Percentiles rank a stretch among this genome's conserved stretches.
These are phyloP conservation scores for Rhododendron molle DNA, from an alignment of 148 eudicot genomes.

Conservation along the genomic window DNA sequence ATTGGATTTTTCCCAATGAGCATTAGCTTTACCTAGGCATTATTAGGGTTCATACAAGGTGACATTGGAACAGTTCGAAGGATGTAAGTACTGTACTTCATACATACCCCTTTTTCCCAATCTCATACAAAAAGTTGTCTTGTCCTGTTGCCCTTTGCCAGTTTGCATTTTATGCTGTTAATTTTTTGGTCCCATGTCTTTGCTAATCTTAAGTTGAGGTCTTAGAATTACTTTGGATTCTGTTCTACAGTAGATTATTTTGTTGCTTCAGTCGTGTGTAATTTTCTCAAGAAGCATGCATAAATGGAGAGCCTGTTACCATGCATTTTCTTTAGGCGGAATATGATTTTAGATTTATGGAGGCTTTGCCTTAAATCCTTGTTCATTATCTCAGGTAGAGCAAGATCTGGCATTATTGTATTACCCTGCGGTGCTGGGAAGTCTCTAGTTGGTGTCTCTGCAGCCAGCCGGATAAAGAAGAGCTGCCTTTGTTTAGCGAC, in stretches of 20 bases:
- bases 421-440: slow-evolving; percentile 99
- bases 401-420: slow-evolving; percentile 96
- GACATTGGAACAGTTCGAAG: neutral
- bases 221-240: neutral
- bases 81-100: neutral
- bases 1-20: neutral
- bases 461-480: slow-evolving; percentile 86
- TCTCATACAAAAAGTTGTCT: neutral
- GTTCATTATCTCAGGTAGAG: slow-evolving; percentile 62
- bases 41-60: neutral
- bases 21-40: neutral
- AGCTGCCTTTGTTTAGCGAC: slow-evolving; percentile 98
- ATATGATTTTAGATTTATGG: neutral
- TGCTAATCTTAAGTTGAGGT: neutral
- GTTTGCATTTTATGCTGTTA: neutral
- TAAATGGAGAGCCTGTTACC: neutral
- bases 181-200: neutral
- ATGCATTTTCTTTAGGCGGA: neutral
- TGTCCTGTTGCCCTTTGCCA: neutral
- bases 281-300: neutral
- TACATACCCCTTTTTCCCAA: neutral
- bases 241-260: neutral
- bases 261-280: neutral
- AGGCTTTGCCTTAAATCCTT: neutral
- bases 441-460: slow-evolving; percentile 97